Evolutionary conservation across 2,329 filamentous ascomycete genomes (phyloP), one percentile per base, ranked within the genome.

Genomic region (Pseudonectria buxi): DNA sequence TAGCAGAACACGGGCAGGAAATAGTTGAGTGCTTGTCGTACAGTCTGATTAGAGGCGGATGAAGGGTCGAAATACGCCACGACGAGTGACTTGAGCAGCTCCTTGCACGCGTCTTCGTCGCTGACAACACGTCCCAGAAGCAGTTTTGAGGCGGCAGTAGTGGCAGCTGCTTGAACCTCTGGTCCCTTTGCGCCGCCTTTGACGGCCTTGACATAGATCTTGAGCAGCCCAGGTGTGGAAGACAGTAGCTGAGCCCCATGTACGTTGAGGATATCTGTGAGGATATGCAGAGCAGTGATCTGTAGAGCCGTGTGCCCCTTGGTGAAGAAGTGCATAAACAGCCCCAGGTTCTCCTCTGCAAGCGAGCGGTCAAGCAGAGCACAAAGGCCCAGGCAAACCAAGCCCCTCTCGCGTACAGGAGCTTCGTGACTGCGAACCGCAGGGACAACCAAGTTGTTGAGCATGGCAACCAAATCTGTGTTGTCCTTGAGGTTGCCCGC

Each of bases 1-100:
- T 90, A 94, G 59, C 86, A 92, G 65, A 94, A 96, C 0, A 95
- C 89, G 0, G 90, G 90, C 25, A 96, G 68, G 71, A 95, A 95
- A 61, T 96, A 96, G 46, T 86, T 87, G 35, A 96, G 70, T 0
- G 86, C 83, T 60, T 96, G 90, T 14, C 88, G 73, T 6, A 95
- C 79, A 7, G 80, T 80, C 47, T 90, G 83, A 55, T 95, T 95
- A 18, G 74, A 71, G 1, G 77, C 74, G 4, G 85, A 92, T 4
- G 84, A 78, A 0, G 90, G 88, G 53, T 94, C 83, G 60, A 96
- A 96, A 64, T 94, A 96, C 7, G 85, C 78, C 4, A 94, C 69
- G 2, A 94, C 79, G 4, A 95, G 76, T 1, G 83, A 83, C 61
- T 85, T 87, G 33, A 96, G 75, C n/a, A 96, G 72, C 49, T 87